These are phyloP conservation scores for Hymenoscyphus repandus DNA, from an alignment of 2,329 filamentous ascomycete species.

Conservation along the genomic window DNA sequence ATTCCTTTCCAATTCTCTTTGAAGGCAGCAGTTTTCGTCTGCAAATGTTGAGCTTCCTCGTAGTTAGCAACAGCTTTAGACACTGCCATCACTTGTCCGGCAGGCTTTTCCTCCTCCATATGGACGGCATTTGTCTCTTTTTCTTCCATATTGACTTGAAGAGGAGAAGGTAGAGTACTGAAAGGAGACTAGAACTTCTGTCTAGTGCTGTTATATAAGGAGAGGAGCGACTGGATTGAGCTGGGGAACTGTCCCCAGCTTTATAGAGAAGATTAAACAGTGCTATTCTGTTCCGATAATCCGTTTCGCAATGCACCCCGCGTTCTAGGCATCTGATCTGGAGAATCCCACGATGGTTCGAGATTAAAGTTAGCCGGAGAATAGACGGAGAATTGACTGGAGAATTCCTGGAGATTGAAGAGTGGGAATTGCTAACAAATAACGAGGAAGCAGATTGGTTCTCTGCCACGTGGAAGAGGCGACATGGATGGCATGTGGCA, in stretches of 20 bases:
- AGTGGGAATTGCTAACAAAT: not conserved
- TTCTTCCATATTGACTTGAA: not conserved
- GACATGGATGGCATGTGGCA: too few species aligned
- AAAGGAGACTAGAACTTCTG: not conserved
- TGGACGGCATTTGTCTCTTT: not conserved
- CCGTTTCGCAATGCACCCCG: not conserved
- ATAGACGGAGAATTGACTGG: slow-evolving; percentile 1
- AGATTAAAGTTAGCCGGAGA: not conserved
- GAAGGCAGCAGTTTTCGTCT: slow-evolving; percentile 1
- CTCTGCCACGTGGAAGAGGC: too few species aligned
- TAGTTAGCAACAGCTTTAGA: slow-evolving; percentile 2
- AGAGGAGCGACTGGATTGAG: not conserved
- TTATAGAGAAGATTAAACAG: not conserved
- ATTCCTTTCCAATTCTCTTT: slow-evolving; percentile 8
- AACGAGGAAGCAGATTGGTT: not conserved
- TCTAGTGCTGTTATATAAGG: too few species aligned
- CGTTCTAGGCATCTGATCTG: not conserved
- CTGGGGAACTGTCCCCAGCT: not conserved
- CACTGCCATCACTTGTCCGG: not conserved
- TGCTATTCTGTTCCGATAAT: not conserved
- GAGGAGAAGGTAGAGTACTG: not conserved
- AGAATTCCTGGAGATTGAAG: not conserved
- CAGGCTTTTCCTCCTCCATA: not conserved
- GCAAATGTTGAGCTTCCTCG: slow-evolving; percentile 5
- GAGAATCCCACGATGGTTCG: not conserved